A percentile compares a stretch with the other conserved stretches of the same genome.
Evolutionary conservation across 805 yeast species (phyloP).

Genomic region (Candida krabiensis): DNA sequence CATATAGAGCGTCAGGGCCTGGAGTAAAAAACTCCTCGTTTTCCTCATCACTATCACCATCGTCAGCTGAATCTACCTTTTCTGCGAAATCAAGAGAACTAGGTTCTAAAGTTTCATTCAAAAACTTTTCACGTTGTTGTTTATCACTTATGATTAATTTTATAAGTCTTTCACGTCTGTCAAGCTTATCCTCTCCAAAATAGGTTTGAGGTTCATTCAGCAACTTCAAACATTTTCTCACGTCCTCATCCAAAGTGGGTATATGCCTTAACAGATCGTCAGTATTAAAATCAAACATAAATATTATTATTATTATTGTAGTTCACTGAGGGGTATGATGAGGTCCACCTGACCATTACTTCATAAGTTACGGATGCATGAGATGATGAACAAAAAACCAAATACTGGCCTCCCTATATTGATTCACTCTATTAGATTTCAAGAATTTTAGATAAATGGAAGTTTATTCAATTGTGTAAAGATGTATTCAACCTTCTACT

Average conservation of each 20-base stretch:
- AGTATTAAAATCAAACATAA: background rate
- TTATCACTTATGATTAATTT: conserved; percentile 39
- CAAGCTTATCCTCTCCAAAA: conserved; percentile 60
- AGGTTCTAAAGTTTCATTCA: conserved; percentile 5
- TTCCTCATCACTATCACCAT: conserved; percentile 41
- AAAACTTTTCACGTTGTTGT: conserved; percentile 17
- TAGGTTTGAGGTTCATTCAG: conserved; percentile 57
- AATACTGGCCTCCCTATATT: too few relatives aligned
- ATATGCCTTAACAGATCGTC: conserved; percentile 29
- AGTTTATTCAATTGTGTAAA: too few relatives aligned
- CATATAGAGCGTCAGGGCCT: conserved; percentile 54
- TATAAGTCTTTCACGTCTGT: conserved; percentile 54
- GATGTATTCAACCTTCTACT: too few relatives aligned
- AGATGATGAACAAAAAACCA: too few relatives aligned
- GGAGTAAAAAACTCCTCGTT: conserved; percentile 88
- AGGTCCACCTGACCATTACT: too few relatives aligned
- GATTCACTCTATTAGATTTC: too few relatives aligned
- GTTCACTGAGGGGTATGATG: too few relatives aligned
- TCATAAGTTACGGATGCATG: too few relatives aligned
- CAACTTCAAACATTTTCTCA: conserved; percentile 45
- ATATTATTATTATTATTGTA: too few relatives aligned
- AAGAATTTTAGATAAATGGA: too few relatives aligned
- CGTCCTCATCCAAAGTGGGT: conserved; percentile 70
- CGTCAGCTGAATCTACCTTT: conserved; percentile 10
- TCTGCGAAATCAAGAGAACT: background rate